Conservation (phyloP, 2,329 filamentous ascomycete species). For the Epicoccum nigrum region DNA sequence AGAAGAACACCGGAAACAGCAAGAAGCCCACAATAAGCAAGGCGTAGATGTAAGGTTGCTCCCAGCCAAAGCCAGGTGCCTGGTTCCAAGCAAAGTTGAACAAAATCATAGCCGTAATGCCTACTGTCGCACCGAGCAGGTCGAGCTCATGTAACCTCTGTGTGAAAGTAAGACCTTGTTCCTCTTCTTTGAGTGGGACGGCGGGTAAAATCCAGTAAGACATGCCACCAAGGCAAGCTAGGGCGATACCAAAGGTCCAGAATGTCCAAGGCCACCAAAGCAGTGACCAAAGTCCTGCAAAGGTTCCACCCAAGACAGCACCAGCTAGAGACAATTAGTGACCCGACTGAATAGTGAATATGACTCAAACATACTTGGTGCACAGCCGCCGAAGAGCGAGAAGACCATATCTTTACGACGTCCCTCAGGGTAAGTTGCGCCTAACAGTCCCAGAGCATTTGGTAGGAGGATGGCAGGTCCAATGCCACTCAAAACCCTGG, state of each 20-base stretch:
- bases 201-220: conserved; percentile 51
- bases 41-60: conserved; percentile 60
- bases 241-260: conserved; percentile 52
- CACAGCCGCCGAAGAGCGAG: conserved; percentile 56
- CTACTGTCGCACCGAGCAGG: conserved; percentile 54
- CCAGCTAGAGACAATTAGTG: conserved; percentile 38
- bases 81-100: conserved; percentile 74
- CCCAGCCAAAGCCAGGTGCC: conserved; percentile 65
- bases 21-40: conserved; percentile 64
- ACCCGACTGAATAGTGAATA: not conserved
- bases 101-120: conserved; percentile 61
- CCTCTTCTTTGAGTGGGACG: conserved; percentile 25
- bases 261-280: conserved; percentile 62
- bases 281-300: conserved; percentile 50
- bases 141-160: conserved; percentile 49
- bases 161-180: conserved; percentile 16
- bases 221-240: conserved; percentile 46
- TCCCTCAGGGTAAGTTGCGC: conserved; percentile 62
- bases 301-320: conserved; percentile 49
- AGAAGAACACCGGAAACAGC: conserved; percentile 62
- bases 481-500: conserved; percentile 54
- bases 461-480: conserved; percentile 69
- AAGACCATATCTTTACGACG: conserved; percentile 67
- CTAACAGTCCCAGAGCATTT: conserved; percentile 68
- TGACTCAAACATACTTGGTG: conserved; percentile 45